phyloP scores from a whole-genome alignment of 1,284 basidiomycete genomes.

The Irpex rosettiformis region DNA sequence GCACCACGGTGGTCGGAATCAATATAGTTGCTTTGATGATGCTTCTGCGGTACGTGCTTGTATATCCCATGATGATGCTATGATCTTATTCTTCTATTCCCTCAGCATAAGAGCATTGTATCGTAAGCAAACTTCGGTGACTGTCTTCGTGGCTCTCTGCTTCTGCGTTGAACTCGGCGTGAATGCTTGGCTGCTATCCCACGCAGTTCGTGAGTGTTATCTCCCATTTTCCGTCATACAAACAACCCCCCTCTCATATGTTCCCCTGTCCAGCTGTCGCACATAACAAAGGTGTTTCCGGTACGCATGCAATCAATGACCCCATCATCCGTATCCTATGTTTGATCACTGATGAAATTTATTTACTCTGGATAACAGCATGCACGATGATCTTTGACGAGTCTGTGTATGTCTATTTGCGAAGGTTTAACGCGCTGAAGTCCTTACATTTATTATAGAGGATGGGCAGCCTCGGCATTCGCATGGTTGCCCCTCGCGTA shows the following conservation, averaged over 20 bases:
- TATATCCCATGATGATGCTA: neutral
- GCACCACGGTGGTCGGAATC: slow-evolving; percentile 46
- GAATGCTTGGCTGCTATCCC: slow-evolving; percentile 41
- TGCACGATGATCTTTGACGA: slow-evolving; percentile 54
- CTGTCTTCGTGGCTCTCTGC: slow-evolving; percentile 33
- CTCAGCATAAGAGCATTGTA: slow-evolving; percentile 46
- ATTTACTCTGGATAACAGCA: slow-evolving; percentile 27
- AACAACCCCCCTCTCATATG: neutral
- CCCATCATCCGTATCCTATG: neutral
- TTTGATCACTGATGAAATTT: neutral
- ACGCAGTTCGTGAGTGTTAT: slow-evolving; percentile 6
- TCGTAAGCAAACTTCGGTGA: slow-evolving; percentile 30
- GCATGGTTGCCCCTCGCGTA: slow-evolving; percentile 56
- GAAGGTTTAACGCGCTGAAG: neutral
- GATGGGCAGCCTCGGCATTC: slow-evolving; percentile 38
- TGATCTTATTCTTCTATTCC: neutral
- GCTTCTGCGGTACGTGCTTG: slow-evolving; percentile 40
- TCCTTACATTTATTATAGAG: slow-evolving; percentile 10
- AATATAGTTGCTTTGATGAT: slow-evolving; percentile 51
- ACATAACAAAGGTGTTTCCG: slow-evolving; percentile 24
- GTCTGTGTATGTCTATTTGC: slow-evolving; percentile 26
- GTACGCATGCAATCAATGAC: slow-evolving; percentile 22
- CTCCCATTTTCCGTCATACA: slow-evolving; percentile 30
- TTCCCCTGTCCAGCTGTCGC: slow-evolving; percentile 12
- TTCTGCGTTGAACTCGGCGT: slow-evolving; percentile 40